Conservation (phyloP, 2,329 filamentous ascomycete genomes). For the Teratosphaeria zuluensis region DNA sequence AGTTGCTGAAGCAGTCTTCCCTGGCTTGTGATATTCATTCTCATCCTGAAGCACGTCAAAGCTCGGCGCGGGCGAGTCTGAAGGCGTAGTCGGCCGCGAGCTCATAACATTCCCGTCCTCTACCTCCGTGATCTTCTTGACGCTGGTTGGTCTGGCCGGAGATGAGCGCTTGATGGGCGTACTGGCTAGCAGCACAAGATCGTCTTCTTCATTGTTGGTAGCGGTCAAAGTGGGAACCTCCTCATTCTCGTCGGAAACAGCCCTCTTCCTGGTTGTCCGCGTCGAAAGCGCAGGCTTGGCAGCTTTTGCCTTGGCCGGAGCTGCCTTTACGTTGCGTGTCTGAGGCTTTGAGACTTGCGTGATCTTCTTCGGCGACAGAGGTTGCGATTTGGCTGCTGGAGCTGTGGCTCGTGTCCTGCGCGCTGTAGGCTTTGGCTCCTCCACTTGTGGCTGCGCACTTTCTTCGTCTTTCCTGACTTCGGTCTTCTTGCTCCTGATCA, state of each 20-base stretch:
- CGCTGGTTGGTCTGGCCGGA: not conserved
- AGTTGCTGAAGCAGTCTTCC: not conserved
- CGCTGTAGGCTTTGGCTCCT: slow-evolving; percentile 1
- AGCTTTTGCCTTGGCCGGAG: slow-evolving; percentile 4
- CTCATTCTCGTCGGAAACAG: slow-evolving; percentile 24
- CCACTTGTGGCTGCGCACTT: not conserved
- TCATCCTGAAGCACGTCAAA: slow-evolving; percentile 8
- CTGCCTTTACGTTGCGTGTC: slow-evolving; percentile 7
- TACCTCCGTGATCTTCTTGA: not conserved
- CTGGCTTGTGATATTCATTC: slow-evolving; percentile 4
- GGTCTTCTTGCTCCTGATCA: not conserved
- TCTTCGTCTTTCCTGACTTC: not conserved
- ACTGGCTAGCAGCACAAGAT: slow-evolving; percentile 1
- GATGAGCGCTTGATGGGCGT: slow-evolving; percentile 3
- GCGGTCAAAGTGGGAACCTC: slow-evolving; percentile 8
- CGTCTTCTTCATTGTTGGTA: slow-evolving; percentile 3
- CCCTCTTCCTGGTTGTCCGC: slow-evolving; percentile 10
- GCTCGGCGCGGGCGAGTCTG: slow-evolving; percentile 8
- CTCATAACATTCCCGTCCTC: slow-evolving; percentile 13
- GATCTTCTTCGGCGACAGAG: slow-evolving; percentile 28
- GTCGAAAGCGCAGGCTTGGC: not conserved
- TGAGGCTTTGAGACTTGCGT: slow-evolving; percentile 22
- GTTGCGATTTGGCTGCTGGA: slow-evolving; percentile 14
- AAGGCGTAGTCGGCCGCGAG: slow-evolving; percentile 15
- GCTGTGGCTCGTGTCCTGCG: not conserved